A percentile compares a stretch with the other conserved stretches of the same genome.
Conservation (phyloP, 164 flowering plant genomes). For the Sextonia rubra region DNA sequence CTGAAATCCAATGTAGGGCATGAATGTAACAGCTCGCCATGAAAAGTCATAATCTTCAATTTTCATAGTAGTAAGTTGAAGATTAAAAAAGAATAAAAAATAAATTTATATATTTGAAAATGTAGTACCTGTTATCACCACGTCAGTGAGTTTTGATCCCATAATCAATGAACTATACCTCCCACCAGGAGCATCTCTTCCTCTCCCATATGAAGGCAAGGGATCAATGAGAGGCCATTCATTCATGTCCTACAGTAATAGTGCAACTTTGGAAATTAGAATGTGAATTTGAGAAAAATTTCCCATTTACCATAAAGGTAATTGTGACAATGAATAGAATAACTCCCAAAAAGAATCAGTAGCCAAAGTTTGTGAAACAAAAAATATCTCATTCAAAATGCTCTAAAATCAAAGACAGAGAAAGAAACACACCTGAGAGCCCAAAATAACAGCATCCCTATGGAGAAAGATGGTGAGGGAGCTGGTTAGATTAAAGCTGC, state of each 20-base stretch:
- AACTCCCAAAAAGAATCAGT: neutral
- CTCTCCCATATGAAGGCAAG: conserved; percentile 75
- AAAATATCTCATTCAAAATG: no score
- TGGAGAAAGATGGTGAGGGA: conserved; percentile 62
- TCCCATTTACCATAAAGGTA: neutral
- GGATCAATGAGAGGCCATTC: conserved; percentile 51
- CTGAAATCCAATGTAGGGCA: conserved; percentile 23
- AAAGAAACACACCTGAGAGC: conserved; percentile 35
- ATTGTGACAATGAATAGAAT: neutral
- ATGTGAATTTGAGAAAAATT: neutral
- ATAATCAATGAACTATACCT: conserved; percentile 58
- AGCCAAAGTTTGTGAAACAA: no score
- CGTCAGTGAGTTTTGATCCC: conserved; percentile 74
- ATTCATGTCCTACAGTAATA: conserved; percentile 33
- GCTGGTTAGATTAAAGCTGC: conserved; percentile 75
- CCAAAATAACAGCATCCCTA: conserved; percentile 56
- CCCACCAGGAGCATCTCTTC: conserved; percentile 57
- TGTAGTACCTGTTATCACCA: conserved; percentile 62
- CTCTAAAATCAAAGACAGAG: no score
- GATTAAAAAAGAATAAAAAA: neutral
- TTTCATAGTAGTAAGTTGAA: neutral
- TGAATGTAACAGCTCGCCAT: neutral
- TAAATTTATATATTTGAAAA: neutral
- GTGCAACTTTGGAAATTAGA: neutral
- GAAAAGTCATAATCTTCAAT: neutral